Evolutionary conservation across 2,329 filamentous ascomycete species (phyloP).

Genomic region (Lecanicillium sp.): DNA sequence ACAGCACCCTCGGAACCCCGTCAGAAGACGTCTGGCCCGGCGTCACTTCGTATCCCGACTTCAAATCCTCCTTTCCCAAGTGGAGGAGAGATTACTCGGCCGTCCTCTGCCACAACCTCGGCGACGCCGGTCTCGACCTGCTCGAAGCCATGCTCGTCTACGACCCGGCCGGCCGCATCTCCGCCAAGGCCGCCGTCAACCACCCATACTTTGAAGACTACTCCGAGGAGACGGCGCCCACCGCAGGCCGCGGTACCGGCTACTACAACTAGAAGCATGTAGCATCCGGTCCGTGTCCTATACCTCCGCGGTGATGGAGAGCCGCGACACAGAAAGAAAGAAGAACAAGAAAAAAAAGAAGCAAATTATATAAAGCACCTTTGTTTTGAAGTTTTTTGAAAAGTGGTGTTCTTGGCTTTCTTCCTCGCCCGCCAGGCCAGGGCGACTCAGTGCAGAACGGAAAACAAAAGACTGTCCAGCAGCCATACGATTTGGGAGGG

Average conservation of each 20-base stretch:
- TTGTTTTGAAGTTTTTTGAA: no score
- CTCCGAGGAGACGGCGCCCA: conserved; percentile 20
- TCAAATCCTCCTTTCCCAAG: conserved; percentile 87
- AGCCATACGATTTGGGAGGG: no score
- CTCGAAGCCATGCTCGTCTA: conserved; percentile 71
- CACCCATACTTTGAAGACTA: conserved; percentile 71
- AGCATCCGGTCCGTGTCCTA: conserved; percentile 10
- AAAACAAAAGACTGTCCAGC: no score
- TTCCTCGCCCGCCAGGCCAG: no score
- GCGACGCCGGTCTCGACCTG: conserved; percentile 64
- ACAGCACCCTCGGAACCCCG: conserved; percentile 72
- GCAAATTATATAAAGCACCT: no score
- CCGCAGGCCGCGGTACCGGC: conserved; percentile 25
- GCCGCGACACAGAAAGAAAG: no score
- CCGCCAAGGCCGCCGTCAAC: conserved; percentile 77
- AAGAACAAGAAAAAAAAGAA: no score
- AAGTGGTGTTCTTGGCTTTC: no score
- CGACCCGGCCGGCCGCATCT: conserved; percentile 80
- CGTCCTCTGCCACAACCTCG: conserved; percentile 64
- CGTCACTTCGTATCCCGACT: conserved; percentile 91
- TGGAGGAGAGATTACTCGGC: conserved; percentile 68
- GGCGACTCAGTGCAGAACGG: no score
- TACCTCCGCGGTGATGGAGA: background rate
- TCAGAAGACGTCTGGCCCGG: conserved; percentile 80
- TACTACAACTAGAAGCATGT: conserved; percentile 31